Percentiles rank a stretch among this genome's conserved stretches.
These are phyloP conservation scores for Saccharomycopsis fibuligera DNA, from an alignment of 805 yeast species.

Conservation along the genomic window DNA sequence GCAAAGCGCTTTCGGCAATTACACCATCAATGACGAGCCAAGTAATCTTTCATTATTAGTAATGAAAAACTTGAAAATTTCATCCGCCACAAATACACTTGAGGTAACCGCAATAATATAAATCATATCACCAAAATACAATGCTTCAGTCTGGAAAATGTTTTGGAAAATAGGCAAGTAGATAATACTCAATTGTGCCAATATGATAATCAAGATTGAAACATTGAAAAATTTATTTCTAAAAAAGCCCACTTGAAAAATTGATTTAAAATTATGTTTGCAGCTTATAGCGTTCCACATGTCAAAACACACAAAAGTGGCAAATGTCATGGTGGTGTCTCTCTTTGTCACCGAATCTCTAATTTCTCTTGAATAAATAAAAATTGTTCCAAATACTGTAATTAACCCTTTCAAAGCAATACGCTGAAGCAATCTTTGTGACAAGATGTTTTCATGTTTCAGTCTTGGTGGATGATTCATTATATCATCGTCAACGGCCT, in stretches of 20 bases:
- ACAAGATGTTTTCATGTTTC: constrained; percentile 78
- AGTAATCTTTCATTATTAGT: not conserved
- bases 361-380: constrained; percentile 83
- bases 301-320: constrained; percentile 92
- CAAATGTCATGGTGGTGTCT: constrained; percentile 98
- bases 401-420: constrained; percentile 45
- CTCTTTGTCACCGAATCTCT: constrained; percentile 75
- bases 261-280: constrained; percentile 80
- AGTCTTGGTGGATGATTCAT: constrained; percentile 96
- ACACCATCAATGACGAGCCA: not conserved
- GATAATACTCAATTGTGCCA: constrained; percentile 91
- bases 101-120: constrained; percentile 62
- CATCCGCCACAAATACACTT: constrained; percentile 82
- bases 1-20: not conserved
- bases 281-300: constrained; percentile 96
- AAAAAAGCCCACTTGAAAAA: constrained; percentile 71
- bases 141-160: constrained; percentile 91
- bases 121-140: constrained; percentile 61
- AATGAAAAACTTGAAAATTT: constrained; percentile 29
- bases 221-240: constrained; percentile 85
- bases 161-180: constrained; percentile 90
- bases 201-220: constrained; percentile 80
- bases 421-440: constrained; percentile 70
- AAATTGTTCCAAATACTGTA: constrained; percentile 80
- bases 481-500: constrained; percentile 92